Evolutionary conservation across 2,329 filamentous ascomycete species (phyloP).

Genomic region (Colletotrichum caudatum): DNA sequence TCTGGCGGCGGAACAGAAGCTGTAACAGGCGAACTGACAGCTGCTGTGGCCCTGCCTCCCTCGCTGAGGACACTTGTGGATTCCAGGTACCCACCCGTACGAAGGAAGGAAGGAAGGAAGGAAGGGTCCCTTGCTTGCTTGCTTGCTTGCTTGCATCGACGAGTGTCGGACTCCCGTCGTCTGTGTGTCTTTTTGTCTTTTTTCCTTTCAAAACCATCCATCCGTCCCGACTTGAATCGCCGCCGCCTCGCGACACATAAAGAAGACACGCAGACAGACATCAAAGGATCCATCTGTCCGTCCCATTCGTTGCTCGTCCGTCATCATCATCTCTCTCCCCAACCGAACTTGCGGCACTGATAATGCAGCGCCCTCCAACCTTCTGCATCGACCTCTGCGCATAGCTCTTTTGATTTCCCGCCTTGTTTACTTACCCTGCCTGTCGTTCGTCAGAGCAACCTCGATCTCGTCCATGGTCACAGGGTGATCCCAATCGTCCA

Average conservation of each 20-base stretch:
- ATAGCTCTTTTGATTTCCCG: conserved; percentile 24
- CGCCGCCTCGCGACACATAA: neutral
- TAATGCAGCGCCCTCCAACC: conserved; percentile 33
- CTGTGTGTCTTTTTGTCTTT: neutral
- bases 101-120: conserved; percentile 1
- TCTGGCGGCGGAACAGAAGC: too few species aligned
- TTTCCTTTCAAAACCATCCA: neutral
- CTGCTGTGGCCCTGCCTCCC: neutral
- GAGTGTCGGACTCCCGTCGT: too few species aligned
- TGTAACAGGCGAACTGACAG: neutral
- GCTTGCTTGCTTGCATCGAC: neutral
- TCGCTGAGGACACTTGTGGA: conserved; percentile 36
- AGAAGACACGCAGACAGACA: neutral
- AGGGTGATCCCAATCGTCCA: conserved; percentile 41
- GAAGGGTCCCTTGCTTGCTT: conserved; percentile 2
- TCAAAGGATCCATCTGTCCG: neutral
- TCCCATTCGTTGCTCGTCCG: neutral
- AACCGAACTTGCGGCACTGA: conserved; percentile 15
- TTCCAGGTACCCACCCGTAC: too few species aligned
- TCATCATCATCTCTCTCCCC: neutral
- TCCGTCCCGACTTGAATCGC: neutral
- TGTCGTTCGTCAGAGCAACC: neutral
- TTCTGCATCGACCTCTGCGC: conserved; percentile 14
- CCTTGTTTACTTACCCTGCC: neutral
- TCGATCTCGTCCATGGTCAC: conserved; percentile 35